phyloP scores from a whole-genome alignment of 1,139 yeast species.

The Yamadazyma mexicana region DNA sequence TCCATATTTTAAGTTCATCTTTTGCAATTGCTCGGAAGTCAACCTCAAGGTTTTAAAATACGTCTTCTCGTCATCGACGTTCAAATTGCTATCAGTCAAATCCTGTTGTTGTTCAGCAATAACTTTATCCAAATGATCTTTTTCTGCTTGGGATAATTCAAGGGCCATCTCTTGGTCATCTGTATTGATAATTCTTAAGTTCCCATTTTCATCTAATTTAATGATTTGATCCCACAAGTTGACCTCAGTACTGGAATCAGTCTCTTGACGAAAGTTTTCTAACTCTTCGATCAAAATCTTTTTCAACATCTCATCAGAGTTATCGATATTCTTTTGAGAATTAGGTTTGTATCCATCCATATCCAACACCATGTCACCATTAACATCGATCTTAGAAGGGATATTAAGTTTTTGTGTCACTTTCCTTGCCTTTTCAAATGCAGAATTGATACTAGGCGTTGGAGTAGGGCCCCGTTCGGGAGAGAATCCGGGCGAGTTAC shows the following conservation, averaged over 20 bases:
- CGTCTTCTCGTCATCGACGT: slow-evolving; percentile 29
- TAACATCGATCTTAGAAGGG: slow-evolving; percentile 84
- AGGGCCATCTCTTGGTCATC: slow-evolving; percentile 12
- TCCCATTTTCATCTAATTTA: slow-evolving; percentile 28
- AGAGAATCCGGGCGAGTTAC: slow-evolving; percentile 19
- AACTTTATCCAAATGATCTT: slow-evolving; percentile 10
- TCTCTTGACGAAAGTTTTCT: slow-evolving; percentile 21
- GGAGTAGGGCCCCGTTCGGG: slow-evolving; percentile 19
- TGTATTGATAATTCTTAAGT: slow-evolving; percentile 15
- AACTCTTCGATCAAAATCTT: slow-evolving; percentile 65
- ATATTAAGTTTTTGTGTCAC: slow-evolving; percentile 76
- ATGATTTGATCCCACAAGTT: slow-evolving; percentile 24
- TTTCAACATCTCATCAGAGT: slow-evolving; percentile 69
- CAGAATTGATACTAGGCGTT: slow-evolving; percentile 28
- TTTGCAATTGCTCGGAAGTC: slow-evolving; percentile 84
- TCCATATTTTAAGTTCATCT: slow-evolving; percentile 74
- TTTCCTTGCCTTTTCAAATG: slow-evolving; percentile 65
- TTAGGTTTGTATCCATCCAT: slow-evolving; percentile 96
- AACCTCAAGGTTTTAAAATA: slow-evolving; percentile 87
- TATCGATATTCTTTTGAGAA: slow-evolving; percentile 64
- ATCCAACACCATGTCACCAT: slow-evolving; percentile 89
- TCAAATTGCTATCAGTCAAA: slow-evolving; percentile 12
- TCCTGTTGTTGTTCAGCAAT: slow-evolving; percentile 18
- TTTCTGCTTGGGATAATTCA: slow-evolving; percentile 14
- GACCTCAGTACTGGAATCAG: slow-evolving; percentile 18